These are phyloP conservation scores for Phoma sp. DNA, from an alignment of 2,329 filamentous ascomycete species.

Conservation along the genomic window DNA sequence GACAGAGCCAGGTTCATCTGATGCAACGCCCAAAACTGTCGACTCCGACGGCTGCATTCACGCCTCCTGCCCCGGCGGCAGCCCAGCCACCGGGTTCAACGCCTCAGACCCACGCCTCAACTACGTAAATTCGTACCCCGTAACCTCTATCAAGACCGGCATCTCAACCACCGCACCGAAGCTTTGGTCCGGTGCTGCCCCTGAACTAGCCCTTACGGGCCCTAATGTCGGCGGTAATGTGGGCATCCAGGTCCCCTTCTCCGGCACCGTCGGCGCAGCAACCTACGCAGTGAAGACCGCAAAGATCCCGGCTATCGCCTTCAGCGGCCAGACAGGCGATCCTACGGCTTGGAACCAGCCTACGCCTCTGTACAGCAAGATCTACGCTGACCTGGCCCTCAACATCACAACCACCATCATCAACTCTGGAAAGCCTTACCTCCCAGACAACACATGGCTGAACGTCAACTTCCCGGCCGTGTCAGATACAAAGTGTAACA, in stretches of 20 bases:
- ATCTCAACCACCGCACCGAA: constrained; percentile 63
- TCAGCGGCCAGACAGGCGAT: constrained; percentile 63
- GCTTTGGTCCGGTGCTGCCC: constrained; percentile 58
- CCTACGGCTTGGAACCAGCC: constrained; percentile 61
- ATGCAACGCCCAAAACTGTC: constrained; percentile 57
- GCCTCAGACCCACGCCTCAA: constrained; percentile 64
- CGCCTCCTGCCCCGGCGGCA: constrained; percentile 66
- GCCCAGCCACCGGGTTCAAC: constrained; percentile 64
- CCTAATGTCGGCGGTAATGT: constrained; percentile 69
- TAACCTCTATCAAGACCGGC: constrained; percentile 68
- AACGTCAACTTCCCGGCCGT: constrained; percentile 73
- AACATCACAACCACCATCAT: constrained; percentile 64
- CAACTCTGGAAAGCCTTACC: constrained; percentile 65
- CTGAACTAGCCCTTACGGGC: constrained; percentile 70
- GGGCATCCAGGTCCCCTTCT: constrained; percentile 63
- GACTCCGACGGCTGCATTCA: constrained; percentile 61
- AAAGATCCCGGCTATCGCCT: constrained; percentile 71
- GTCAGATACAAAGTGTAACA: constrained; percentile 56
- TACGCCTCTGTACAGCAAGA: constrained; percentile 57
- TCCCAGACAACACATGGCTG: constrained; percentile 66
- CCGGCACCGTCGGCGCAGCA: constrained; percentile 72
- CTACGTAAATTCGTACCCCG: constrained; percentile 74
- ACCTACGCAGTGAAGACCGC: constrained; percentile 61
- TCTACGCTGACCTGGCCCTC: constrained; percentile 70
- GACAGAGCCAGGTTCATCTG: constrained; percentile 57